A percentile compares a stretch with the other conserved stretches of the same genome.
These are phyloP conservation scores for Nakazawaea peltata DNA, from an alignment of 805 yeast species.

Conservation along the genomic window DNA sequence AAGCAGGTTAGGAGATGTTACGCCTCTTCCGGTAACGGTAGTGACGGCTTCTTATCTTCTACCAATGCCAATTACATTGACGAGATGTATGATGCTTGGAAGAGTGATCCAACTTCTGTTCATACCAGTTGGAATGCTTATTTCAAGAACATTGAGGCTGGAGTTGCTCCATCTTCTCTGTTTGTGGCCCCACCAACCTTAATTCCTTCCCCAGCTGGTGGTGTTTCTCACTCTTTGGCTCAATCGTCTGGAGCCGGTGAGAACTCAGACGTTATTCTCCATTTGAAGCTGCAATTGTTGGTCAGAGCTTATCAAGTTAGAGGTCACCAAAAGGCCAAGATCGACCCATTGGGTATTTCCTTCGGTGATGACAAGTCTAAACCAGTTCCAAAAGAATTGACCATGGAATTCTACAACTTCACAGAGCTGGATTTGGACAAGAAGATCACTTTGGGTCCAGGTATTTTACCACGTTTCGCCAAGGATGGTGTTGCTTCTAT, in stretches of 20 bases:
- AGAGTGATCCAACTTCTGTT: slow-evolving; percentile 79
- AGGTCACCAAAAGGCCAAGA: slow-evolving; percentile 92
- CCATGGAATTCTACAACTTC: slow-evolving; percentile 89
- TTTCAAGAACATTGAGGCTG: slow-evolving; percentile 80
- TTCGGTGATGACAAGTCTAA: slow-evolving; percentile 56
- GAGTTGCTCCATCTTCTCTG: slow-evolving; percentile 67
- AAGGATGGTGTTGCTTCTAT: slow-evolving; percentile 48
- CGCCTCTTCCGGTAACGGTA: slow-evolving; percentile 27
- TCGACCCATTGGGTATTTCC: slow-evolving; percentile 91
- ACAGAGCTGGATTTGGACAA: slow-evolving; percentile 77
- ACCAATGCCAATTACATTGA: slow-evolving; percentile 89
- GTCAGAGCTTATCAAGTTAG: slow-evolving; percentile 99
- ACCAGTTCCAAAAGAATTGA: slow-evolving; percentile 73
- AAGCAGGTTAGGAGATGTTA: no score
- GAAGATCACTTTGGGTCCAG: slow-evolving; percentile 91
- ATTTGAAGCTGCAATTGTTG: slow-evolving; percentile 89
- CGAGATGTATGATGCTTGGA: slow-evolving; percentile 97
- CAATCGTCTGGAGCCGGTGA: slow-evolving; percentile 25
- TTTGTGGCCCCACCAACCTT: slow-evolving; percentile 89
- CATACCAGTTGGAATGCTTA: slow-evolving; percentile 97
- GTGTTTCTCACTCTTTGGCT: slow-evolving; percentile 48
- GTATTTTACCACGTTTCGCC: slow-evolving; percentile 90
- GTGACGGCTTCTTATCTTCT: slow-evolving; percentile 76
- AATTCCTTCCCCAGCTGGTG: slow-evolving; percentile 75
- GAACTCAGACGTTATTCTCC: slow-evolving; percentile 68